Percentiles rank a stretch among this genome's conserved stretches.
These are phyloP conservation scores for Eucalyptus coolabah DNA, from an alignment of 345 rosid genomes.

Conservation along the genomic window DNA sequence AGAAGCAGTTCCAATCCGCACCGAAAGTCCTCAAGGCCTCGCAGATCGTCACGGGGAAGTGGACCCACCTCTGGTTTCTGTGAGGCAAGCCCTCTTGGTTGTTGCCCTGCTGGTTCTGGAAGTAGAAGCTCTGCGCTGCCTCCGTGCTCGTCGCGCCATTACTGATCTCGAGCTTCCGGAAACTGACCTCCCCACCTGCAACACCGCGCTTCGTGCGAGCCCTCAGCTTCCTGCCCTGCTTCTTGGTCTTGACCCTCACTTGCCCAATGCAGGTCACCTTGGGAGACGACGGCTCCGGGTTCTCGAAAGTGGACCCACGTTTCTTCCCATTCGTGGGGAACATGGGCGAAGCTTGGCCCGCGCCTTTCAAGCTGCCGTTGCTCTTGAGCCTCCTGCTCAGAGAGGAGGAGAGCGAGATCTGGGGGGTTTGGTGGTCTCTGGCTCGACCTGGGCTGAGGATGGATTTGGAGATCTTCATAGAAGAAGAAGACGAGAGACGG, in stretches of 20 bases:
- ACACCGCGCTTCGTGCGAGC: slow-evolving; percentile 56
- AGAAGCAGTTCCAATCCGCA: slow-evolving; percentile 77
- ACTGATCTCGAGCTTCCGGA: slow-evolving; percentile 34
- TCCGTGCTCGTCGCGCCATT: background rate
- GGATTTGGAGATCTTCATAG: slow-evolving; percentile 81
- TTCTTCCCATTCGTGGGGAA: slow-evolving; percentile 50
- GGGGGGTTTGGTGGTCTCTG: slow-evolving; percentile 28
- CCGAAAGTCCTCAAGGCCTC: slow-evolving; percentile 77
- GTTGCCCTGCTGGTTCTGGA: slow-evolving; percentile 3
- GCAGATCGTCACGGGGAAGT: slow-evolving; percentile 72
- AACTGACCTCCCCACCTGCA: slow-evolving; percentile 50
- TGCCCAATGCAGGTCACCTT: slow-evolving; percentile 98
- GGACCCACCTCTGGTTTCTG: slow-evolving; percentile 74
- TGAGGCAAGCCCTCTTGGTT: slow-evolving; percentile 27
- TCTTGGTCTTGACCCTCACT: slow-evolving; percentile 95
- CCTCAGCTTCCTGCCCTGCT: slow-evolving; percentile 66
- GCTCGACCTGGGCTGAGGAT: slow-evolving; percentile 64
- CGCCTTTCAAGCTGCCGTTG: slow-evolving; percentile 70
- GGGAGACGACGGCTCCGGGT: slow-evolving; percentile 87
- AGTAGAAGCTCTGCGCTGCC: background rate
- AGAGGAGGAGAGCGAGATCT: slow-evolving; percentile 73
- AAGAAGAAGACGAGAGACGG: slow-evolving; percentile 75
- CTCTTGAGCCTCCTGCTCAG: slow-evolving; percentile 63
- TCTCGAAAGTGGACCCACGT: slow-evolving; percentile 54
- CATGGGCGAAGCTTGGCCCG: slow-evolving; percentile 72